phyloP scores from a whole-genome alignment of 2,329 filamentous ascomycete genomes.

The Nemania diffusa region DNA sequence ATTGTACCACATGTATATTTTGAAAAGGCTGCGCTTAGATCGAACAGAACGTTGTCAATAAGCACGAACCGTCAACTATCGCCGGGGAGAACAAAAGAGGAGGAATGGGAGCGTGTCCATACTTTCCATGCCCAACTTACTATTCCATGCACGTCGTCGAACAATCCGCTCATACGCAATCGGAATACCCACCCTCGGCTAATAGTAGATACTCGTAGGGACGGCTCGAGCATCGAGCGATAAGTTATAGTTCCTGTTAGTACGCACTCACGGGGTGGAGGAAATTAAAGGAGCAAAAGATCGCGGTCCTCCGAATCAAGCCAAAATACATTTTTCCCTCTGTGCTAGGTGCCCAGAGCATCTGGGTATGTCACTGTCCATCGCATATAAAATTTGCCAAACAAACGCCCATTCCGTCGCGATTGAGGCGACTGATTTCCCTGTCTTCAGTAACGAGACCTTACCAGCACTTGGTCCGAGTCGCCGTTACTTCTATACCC shows the following conservation, averaged over 20 bases:
- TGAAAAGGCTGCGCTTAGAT: neutral
- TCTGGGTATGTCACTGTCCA: slow-evolving; percentile 43
- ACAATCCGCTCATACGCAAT: neutral
- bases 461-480: slow-evolving; percentile 53
- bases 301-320: slow-evolving; percentile 19
- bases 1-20: neutral
- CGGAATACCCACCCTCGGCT: neutral
- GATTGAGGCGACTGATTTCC: slow-evolving; percentile 43
- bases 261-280: slow-evolving; percentile 5
- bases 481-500: slow-evolving; percentile 49
- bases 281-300: neutral
- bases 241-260: neutral
- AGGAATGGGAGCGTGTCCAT: neutral
- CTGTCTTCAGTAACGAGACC: slow-evolving; percentile 47
- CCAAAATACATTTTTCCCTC: slow-evolving; percentile 26
- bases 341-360: slow-evolving; percentile 16
- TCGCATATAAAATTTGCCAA: slow-evolving; percentile 33
- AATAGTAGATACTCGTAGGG: neutral
- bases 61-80: neutral
- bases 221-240: neutral
- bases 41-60: neutral
- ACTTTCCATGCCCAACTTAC: slow-evolving; percentile 12
- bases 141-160: neutral
- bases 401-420: slow-evolving; percentile 44
- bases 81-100: neutral